Base-by-base conservation (phyloP, 495 filamentous ascomycete species). In the Podospora bellae-mahoneyi region DNA sequence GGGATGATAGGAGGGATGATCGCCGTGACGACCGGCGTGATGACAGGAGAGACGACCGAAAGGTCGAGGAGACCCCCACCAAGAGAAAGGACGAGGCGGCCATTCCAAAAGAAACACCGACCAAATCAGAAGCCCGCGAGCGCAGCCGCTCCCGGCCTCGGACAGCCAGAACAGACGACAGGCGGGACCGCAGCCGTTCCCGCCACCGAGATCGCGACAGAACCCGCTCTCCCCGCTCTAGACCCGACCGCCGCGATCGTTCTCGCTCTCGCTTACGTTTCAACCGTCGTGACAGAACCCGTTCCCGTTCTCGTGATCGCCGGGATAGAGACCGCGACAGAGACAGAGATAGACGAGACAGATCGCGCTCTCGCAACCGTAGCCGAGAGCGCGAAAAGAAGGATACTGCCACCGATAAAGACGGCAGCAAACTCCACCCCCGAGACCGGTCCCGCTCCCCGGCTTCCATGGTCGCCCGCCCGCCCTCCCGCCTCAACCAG, bases 361-460 rank as follows among this genome's bases (percentile, higher is more conserved):
- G 74, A 56, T 78, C 74, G 62, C 77, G 77, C 28, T 77, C 80
- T n/a, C 74, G 72, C 27, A 74, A 71, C 61, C 72, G 72, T 48
- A 72, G 73, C n/a, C 72, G 69, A 27, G 73, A 74, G 27, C 70
- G 68, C 30, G 66, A 69, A 2, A 66, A 68, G 48, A 32, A 32
- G 30, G 72, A 72, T 28, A 62, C 66, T 18, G 57, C 65, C 28
- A 64, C 53, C 27, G 72, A 72, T 20, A 66, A 59, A 28, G 62
- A 67, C 55, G 13, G 15, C 34, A 39, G 6, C 15, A 48, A 48
- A 48, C 39, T 16, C 9, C 9, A 48, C 39, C 30, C 4, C 30
- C 64, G 64, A 28, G 72, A 76, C 9, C 76, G 75, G 15, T 82
- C 79, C 15, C 76, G 75, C 10, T 80, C 80, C 20, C 76, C 77